Conservation (phyloP, 768 basidiomycete genomes). For the Tylopilus vinaceipallidus region DNA sequence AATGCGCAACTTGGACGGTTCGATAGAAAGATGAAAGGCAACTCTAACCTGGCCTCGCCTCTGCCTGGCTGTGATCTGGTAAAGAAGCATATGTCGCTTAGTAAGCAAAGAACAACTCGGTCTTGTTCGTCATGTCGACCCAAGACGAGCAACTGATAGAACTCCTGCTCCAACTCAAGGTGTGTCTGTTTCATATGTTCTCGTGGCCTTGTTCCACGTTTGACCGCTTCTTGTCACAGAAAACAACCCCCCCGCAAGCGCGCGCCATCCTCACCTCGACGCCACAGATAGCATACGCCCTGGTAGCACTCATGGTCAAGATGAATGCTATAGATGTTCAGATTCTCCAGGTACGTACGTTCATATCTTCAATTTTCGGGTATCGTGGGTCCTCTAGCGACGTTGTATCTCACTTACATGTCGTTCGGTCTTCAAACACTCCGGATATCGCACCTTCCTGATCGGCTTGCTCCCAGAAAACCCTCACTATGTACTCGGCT, state of each 20-base stretch:
- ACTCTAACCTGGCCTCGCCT: no score
- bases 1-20: no score
- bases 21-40: background rate
- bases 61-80: no score
- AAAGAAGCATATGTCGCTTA: conserved; percentile 18
- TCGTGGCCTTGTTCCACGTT: background rate
- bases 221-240: conserved; percentile 38
- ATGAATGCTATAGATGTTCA: conserved; percentile 73
- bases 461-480: conserved; percentile 46
- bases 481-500: conserved; percentile 53
- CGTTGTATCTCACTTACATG: background rate
- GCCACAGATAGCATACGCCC: conserved; percentile 73
- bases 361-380: background rate
- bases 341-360: conserved; percentile 60
- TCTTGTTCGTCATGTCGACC: conserved; percentile 43
- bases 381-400: background rate
- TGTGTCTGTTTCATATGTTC: conserved; percentile 7
- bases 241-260: conserved; percentile 72
- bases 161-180: conserved; percentile 74
- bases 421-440: background rate
- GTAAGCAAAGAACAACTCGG: conserved; percentile 4
- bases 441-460: conserved; percentile 1
- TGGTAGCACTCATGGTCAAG: conserved; percentile 75
- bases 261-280: conserved; percentile 66
- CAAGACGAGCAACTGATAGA: conserved; percentile 70